Percentiles rank a stretch among this genome's conserved stretches.
phyloP scores from a whole-genome alignment of 1,284 basidiomycete genomes.

The Cutaneotrichosporon sp. region DNA sequence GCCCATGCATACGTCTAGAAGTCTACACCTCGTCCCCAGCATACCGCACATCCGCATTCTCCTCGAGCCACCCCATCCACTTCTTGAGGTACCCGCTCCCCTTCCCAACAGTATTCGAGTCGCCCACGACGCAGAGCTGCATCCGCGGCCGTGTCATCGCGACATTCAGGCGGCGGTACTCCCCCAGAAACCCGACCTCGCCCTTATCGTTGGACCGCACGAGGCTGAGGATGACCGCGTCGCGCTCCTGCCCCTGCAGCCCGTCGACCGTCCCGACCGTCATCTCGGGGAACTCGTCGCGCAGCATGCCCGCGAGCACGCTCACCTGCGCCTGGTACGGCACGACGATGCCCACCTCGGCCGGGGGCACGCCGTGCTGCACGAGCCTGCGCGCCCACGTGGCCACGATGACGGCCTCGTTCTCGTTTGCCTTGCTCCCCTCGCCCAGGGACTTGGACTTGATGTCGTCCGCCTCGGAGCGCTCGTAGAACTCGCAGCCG shows the following conservation, averaged over 20 bases:
- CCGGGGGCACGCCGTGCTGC: conserved; percentile 66
- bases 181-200: conserved; percentile 89
- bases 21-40: conserved; percentile 58
- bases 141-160: conserved; percentile 91
- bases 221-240: conserved; percentile 79
- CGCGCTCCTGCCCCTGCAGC: conserved; percentile 82
- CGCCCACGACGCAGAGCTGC: conserved; percentile 91
- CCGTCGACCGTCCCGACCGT: conserved; percentile 92
- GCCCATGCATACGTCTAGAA: not conserved
- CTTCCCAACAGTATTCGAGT: conserved; percentile 81
- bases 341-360: conserved; percentile 85
- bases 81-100: conserved; percentile 78
- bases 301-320: conserved; percentile 70
- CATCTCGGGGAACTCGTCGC: conserved; percentile 69
- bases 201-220: conserved; percentile 80
- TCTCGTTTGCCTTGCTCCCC: conserved; percentile 87
- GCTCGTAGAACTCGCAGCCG: conserved; percentile 87
- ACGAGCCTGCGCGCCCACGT: conserved; percentile 79
- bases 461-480: conserved; percentile 52
- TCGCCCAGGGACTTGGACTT: conserved; percentile 65
- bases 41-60: conserved; percentile 83
- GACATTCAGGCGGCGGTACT: conserved; percentile 86
- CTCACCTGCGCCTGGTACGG: conserved; percentile 95
- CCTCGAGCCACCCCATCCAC: conserved; percentile 89
- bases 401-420: conserved; percentile 82